These are phyloP conservation scores for Globisporangium spiculum DNA, from an alignment of 352 stramenopile genomes.

Conservation along the genomic window DNA sequence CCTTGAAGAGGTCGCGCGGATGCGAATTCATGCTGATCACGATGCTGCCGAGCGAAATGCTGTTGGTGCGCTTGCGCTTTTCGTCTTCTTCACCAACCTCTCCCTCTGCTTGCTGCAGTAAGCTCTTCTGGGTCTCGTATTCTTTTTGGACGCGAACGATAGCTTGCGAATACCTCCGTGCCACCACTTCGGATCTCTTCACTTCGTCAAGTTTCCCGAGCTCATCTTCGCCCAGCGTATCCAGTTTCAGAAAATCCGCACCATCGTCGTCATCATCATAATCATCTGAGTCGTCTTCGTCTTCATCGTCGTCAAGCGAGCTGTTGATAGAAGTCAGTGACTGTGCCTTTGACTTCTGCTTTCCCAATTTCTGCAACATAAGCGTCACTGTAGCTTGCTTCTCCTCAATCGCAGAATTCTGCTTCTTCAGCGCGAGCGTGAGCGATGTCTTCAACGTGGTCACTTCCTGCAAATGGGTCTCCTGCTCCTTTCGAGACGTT, in stretches of 20 bases:
- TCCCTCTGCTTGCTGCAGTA: slow-evolving; percentile 39
- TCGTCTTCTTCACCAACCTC: slow-evolving; percentile 37
- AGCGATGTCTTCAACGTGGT: slow-evolving; percentile 41
- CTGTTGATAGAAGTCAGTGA: slow-evolving; percentile 7
- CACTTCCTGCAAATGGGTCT: slow-evolving; percentile 36
- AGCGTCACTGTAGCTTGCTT: slow-evolving; percentile 49
- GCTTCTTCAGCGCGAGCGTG: slow-evolving; percentile 35
- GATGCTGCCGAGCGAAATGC: slow-evolving; percentile 47
- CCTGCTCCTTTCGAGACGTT: slow-evolving; percentile 43
- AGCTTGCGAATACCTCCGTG: slow-evolving; percentile 49
- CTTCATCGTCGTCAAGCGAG: background rate
- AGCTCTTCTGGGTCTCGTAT: slow-evolving; percentile 43
- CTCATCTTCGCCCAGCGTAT: slow-evolving; percentile 14
- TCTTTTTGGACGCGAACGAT: slow-evolving; percentile 51
- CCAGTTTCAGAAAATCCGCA: slow-evolving; percentile 5
- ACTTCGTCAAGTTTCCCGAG: slow-evolving; percentile 30
- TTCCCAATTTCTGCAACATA: slow-evolving; percentile 37
- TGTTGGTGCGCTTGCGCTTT: slow-evolving; percentile 53
- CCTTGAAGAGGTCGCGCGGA: slow-evolving; percentile 63
- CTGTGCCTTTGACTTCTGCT: background rate
- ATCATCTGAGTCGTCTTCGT: background rate
- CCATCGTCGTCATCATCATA: background rate
- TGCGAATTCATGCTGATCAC: slow-evolving; percentile 55
- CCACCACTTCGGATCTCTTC: slow-evolving; percentile 42
- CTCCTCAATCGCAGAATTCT: slow-evolving; percentile 55